Conservation (phyloP, 176 grass and related monocot genomes). For the Rhynchospora pubera region DNA sequence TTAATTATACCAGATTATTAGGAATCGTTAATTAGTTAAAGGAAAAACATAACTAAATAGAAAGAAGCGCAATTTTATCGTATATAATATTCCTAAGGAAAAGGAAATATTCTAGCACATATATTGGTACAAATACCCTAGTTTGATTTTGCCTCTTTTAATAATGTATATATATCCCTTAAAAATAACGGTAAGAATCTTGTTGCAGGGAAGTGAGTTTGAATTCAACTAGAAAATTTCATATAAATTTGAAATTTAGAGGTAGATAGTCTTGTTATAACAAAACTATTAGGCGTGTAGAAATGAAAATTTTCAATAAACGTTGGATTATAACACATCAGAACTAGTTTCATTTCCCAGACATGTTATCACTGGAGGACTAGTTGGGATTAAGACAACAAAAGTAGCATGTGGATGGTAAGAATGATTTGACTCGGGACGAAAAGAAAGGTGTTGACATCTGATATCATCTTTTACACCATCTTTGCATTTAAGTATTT, state of each 20-base stretch:
- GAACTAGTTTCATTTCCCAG: not conserved
- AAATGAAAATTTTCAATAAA: not conserved
- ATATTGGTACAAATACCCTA: too few relatives aligned
- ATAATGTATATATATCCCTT: not conserved
- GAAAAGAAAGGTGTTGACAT: not conserved
- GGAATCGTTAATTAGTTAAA: not conserved
- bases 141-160: too few relatives aligned
- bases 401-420: not conserved
- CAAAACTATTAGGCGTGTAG: too few relatives aligned
- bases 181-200: not conserved
- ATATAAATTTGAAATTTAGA: too few relatives aligned
- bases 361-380: not conserved
- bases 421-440: not conserved
- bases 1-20: not conserved
- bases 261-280: too few relatives aligned
- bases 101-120: not conserved
- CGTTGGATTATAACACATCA: not conserved
- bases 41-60: not conserved
- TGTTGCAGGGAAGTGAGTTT: too few relatives aligned
- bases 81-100: not conserved
- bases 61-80: not conserved
- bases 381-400: not conserved
- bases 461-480: not conserved
- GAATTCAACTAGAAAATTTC: too few relatives aligned
- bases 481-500: not conserved